Percentiles rank a stretch among this genome's conserved stretches.
These are phyloP conservation scores for Centella asiatica DNA, from an alignment of 129 eudicot species.

Conservation along the genomic window DNA sequence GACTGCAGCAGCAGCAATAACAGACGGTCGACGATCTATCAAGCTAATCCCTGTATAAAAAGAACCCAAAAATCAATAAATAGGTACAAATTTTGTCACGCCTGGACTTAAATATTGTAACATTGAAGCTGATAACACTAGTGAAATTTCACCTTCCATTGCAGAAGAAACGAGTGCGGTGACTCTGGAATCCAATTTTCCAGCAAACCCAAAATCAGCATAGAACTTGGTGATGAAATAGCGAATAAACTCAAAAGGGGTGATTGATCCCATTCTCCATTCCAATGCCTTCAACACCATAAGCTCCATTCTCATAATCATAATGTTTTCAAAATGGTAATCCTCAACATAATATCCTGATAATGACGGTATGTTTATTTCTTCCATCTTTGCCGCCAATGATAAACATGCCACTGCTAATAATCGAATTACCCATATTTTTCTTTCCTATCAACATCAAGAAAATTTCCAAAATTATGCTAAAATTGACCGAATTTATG, in stretches of 20 bases:
- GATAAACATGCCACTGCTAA: slow-evolving; percentile 69
- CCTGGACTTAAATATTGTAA: neutral
- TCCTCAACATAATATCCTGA: slow-evolving; percentile 31
- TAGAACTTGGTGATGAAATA: slow-evolving; percentile 44
- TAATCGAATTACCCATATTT: slow-evolving; percentile 52
- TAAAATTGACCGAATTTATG: neutral
- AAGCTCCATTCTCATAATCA: slow-evolving; percentile 59
- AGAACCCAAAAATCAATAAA: slow-evolving; percentile 3
- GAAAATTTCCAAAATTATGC: slow-evolving; percentile 4
- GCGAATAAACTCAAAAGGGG: slow-evolving; percentile 62
- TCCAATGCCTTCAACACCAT: slow-evolving; percentile 48
- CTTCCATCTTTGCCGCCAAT: slow-evolving; percentile 82
- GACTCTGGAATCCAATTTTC: slow-evolving; percentile 25
- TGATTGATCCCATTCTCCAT: slow-evolving; percentile 57
- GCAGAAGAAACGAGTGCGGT: slow-evolving; percentile 35
- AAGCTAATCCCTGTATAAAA: slow-evolving; percentile 50
- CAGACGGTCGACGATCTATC: slow-evolving; percentile 54
- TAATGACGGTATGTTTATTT: slow-evolving; percentile 34
- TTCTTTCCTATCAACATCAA: slow-evolving; percentile 30
- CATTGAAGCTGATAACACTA: slow-evolving; percentile 7
- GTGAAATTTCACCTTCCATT: slow-evolving; percentile 47
- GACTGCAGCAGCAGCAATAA: slow-evolving; percentile 69
- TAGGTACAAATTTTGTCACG: neutral
- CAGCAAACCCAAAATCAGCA: slow-evolving; percentile 12
- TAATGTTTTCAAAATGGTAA: slow-evolving; percentile 23